Percentiles rank a stretch among this genome's conserved stretches.
Evolutionary conservation across 225 moss, liverwort and hornwort genomes (phyloP).

Genomic region (Physcomitrium patens): DNA sequence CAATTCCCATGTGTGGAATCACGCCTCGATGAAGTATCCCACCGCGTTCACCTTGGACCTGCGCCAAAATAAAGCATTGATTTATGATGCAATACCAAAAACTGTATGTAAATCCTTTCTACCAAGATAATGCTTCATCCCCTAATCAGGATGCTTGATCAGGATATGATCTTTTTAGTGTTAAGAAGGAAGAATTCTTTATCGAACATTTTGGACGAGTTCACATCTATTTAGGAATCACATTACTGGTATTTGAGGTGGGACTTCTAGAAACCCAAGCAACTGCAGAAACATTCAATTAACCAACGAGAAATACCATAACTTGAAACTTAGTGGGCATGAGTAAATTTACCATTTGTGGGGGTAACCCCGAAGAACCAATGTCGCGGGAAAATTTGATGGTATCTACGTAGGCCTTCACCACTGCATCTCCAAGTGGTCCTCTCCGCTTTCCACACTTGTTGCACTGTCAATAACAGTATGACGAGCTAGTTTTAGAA

Average conservation of each 20-base stretch:
- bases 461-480: conserved; percentile 69
- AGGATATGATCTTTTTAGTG: too few relatives aligned
- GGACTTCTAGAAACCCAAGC: too few relatives aligned
- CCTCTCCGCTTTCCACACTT: conserved; percentile 99
- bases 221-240: too few relatives aligned
- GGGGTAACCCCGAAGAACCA: conserved; percentile 61
- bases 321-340: not conserved
- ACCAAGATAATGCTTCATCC: too few relatives aligned
- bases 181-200: too few relatives aligned
- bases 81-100: conserved; percentile 56
- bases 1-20: conserved; percentile 81
- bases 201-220: too few relatives aligned
- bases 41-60: conserved; percentile 56
- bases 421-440: conserved; percentile 90
- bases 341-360: conserved; percentile 72
- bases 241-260: too few relatives aligned
- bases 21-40: conserved; percentile 82
- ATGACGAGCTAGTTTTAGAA: not conserved
- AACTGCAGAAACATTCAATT: too few relatives aligned
- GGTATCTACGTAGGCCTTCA: conserved; percentile 97
- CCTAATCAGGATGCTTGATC: too few relatives aligned
- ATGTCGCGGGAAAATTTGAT: conserved; percentile 93
- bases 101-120: not conserved
- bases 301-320: too few relatives aligned
- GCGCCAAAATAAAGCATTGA: conserved; percentile 20